Base-by-base conservation (phyloP, 805 yeast species). In the Suhomyces emberorum region DNA sequence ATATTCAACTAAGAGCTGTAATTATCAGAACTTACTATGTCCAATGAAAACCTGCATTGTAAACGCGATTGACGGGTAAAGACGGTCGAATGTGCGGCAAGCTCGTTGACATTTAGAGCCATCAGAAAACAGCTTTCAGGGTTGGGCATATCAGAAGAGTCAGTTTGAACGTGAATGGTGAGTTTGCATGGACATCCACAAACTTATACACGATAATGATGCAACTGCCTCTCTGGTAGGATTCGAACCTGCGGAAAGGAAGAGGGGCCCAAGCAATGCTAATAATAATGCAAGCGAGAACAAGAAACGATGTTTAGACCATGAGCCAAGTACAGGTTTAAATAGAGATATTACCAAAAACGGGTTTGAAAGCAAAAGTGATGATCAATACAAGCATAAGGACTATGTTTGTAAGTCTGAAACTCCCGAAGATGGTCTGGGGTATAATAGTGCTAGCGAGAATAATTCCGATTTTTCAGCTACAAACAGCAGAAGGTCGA, bases 21-120 rank as follows among this genome's bases (percentile, higher is more conserved):
- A 31, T 19, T 31, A 23, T 31, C 34, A 31, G 27, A 31, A 27
- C 34, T 21, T 5, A 22, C 27, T 15, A 31, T 31, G 28, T 31
- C 34, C 34, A 31, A 31, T 31, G 21, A 28, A 28, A 28, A 28
- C 14, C 14, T 22, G 31, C 31, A 16, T 28, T 17, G 31, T 27
- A 7, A 28, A 28, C 26, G 26, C 26, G 26, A 14, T 23, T 8
- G 26, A 23, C 26, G 26, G 26, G 14, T 11, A 23, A 23, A 11
- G 12, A 11, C 26, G 12, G 12, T 11, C 26, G n/a, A 23, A 14
- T 23, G 26, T 9, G 12, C 5, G 12, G n/a, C 26, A 5, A n/a
- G 12, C 5, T 23, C 26, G 26, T 23, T 14, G 26, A 23, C 9
- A 5, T 23, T 23, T 6, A 11, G 6, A 9, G 12, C 12, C 26